These are phyloP conservation scores for Austroboletus niveus DNA, from an alignment of 1,284 basidiomycete genomes.

Conservation along the genomic window DNA sequence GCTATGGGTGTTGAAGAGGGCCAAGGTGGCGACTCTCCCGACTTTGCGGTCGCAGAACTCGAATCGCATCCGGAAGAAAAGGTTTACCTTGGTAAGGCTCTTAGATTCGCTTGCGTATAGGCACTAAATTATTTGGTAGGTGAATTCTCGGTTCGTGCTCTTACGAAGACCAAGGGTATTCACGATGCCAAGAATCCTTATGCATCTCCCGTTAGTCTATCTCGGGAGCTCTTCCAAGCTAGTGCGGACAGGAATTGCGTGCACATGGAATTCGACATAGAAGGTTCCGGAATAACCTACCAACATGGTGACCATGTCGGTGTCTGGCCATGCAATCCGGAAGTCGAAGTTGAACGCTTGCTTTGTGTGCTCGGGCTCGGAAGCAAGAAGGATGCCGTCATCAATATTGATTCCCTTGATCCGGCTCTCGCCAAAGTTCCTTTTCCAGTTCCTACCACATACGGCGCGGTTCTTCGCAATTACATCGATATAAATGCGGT, in stretches of 20 bases:
- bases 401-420: constrained; percentile 94
- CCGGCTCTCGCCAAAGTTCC: constrained; percentile 98
- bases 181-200: constrained; percentile 98
- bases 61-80: constrained; percentile 74
- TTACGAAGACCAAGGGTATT: constrained; percentile 89
- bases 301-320: constrained; percentile 98
- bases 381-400: constrained; percentile 76
- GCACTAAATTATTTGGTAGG: constrained; percentile 40
- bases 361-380: constrained; percentile 84
- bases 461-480: constrained; percentile 90
- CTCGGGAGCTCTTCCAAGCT: constrained; percentile 83
- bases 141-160: constrained; percentile 86
- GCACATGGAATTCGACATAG: constrained; percentile 92
- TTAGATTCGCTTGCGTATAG: neutral
- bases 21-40: constrained; percentile 91
- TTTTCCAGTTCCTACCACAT: constrained; percentile 97
- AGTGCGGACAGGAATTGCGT: constrained; percentile 88
- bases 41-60: constrained; percentile 90
- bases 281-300: constrained; percentile 96
- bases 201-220: constrained; percentile 75
- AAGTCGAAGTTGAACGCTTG: constrained; percentile 87
- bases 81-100: constrained; percentile 78
- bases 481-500: constrained; percentile 96
- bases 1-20: constrained; percentile 92
- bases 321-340: constrained; percentile 95